Base-by-base conservation (phyloP, 2,329 filamentous ascomycete species). In the Nigrospora sphaerica region DNA sequence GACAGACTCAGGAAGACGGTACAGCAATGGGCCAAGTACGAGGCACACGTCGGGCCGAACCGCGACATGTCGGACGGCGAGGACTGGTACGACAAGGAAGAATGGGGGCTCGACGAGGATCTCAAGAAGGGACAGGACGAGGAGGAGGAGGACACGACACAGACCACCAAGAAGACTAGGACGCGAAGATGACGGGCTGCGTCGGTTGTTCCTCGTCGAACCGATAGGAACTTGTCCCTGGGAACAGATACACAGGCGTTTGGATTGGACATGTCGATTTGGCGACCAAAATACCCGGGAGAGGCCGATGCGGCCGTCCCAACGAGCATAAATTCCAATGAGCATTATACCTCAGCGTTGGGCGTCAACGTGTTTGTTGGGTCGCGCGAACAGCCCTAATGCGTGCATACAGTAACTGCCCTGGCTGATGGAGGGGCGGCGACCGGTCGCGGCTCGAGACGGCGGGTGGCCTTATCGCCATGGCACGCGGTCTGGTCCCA, bases 61-160 rank as follows among this genome's bases (percentile, higher is more conserved):
- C 65, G 82, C 42, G 86, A 91, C 62, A 83, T 93, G 83, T 90
- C 85, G 43, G 88, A 95, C 61, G 87, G 87, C 12, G 88, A 95
- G 69, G 88, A 95, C 62, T 95, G 87, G 86, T 91, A 90, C 60
- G 88, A 95, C 64, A 80, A 79, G 58, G 84, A 88, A 45, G 85
- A 88, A 66, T 92, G 87, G 86, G 80, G 78, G 0, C 63, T 93
- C 42, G 76, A 80, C 10, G 84, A 86, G 50, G 83, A 87, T 54
- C 67, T 92, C 9, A 85, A 88, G 62, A 93, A 93, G 68, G 88
- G 88, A 0, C 83, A 87, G 57, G 86, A 90, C 51, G 83, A 86
- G 59, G 88, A 92, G 57, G 88, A 93, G 60, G 87, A 92, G 60
- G 86, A 90, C 52, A 73, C 69, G 49, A 69, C 72, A 51, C 73